phyloP scores from a whole-genome alignment of 768 basidiomycete genomes.

The Leucogyrophana mollusca region DNA sequence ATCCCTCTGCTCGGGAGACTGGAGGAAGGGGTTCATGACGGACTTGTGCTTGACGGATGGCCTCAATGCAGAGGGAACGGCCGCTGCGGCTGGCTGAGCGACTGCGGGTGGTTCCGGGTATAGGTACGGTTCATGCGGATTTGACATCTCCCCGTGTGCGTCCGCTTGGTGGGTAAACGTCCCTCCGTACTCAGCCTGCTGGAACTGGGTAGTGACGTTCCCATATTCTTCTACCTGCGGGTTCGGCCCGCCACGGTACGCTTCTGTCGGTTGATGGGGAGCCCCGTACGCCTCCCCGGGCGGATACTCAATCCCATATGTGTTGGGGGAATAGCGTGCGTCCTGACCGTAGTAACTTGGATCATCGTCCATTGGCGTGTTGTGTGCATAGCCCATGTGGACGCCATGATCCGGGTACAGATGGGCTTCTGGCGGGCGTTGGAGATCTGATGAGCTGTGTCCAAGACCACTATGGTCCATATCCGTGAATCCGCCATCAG shows the following conservation, averaged over 20 bases:
- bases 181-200: slow-evolving; percentile 16
- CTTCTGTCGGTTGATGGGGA: no score
- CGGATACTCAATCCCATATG: slow-evolving; percentile 25
- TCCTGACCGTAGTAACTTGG: slow-evolving; percentile 19
- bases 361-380: slow-evolving; percentile 3
- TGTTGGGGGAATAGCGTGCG: slow-evolving; percentile 21
- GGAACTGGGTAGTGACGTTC: no score
- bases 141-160: slow-evolving; percentile 9
- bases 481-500: slow-evolving; percentile 13
- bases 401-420: slow-evolving; percentile 20
- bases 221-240: no score
- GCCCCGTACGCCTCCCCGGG: slow-evolving; percentile 23
- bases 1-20: background rate
- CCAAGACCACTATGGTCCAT: slow-evolving; percentile 24
- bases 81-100: background rate
- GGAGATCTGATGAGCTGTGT: slow-evolving; percentile 11
- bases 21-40: no score
- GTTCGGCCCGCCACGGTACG: slow-evolving; percentile 4
- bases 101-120: slow-evolving; percentile 15
- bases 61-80: slow-evolving; percentile 12
- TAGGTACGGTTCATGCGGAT: slow-evolving; percentile 10
- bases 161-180: background rate
- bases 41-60: slow-evolving; percentile 10
- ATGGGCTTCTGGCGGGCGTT: slow-evolving; percentile 18
- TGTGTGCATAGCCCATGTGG: background rate